phyloP scores from a whole-genome alignment of 768 basidiomycete genomes.

The Collybia sp. region DNA sequence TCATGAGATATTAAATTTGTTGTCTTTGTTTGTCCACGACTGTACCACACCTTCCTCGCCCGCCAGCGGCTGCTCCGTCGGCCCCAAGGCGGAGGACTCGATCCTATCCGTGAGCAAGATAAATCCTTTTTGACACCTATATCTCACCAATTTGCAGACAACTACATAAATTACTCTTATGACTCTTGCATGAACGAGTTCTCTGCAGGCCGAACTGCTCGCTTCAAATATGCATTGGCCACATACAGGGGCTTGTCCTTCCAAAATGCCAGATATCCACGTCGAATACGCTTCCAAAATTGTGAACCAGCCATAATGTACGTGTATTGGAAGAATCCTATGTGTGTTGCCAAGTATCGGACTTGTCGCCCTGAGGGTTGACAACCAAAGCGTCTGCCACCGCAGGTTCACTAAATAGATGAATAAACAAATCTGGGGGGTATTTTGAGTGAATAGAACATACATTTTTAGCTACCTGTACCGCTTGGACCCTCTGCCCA shows the following conservation, averaged over 20 bases:
- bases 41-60: constrained; percentile 36
- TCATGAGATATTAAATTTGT: too few species aligned
- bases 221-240: constrained; percentile 30
- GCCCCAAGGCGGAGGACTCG: constrained; percentile 22
- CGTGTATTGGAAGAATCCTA: too few species aligned
- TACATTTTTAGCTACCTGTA: constrained; percentile 6
- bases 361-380: too few species aligned
- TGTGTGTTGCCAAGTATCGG: too few species aligned
- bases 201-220: constrained; percentile 33
- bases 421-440: too few species aligned
- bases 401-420: too few species aligned
- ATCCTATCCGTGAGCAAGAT: constrained; percentile 25
- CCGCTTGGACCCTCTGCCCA: constrained; percentile 53
- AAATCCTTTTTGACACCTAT: not conserved
- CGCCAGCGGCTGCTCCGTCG: constrained; percentile 28
- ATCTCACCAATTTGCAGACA: constrained; percentile 16
- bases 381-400: too few species aligned
- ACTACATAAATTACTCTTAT: constrained; percentile 45
- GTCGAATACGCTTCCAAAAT: too few species aligned
- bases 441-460: not conserved
- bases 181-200: constrained; percentile 44
- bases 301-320: too few species aligned
- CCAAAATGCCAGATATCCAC: constrained; percentile 7
- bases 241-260: constrained; percentile 34
- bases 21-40: too few species aligned